phyloP scores from a whole-genome alignment of 139 green algal genomes.

The Picochlorum sp. region DNA sequence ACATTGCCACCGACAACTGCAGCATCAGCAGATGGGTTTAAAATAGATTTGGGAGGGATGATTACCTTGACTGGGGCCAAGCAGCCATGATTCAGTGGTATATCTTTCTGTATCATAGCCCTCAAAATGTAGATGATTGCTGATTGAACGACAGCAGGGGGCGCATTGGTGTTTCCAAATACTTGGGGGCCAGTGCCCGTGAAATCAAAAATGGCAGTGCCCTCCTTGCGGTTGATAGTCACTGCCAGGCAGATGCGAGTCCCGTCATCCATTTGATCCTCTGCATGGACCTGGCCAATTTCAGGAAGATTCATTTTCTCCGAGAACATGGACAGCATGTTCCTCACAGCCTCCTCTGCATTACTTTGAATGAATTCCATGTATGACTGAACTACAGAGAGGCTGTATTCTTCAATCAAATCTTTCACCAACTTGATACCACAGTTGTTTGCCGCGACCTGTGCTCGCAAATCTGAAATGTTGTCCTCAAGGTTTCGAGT shows the following conservation, averaged over 20 bases:
- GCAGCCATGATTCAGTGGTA: conserved; percentile 89
- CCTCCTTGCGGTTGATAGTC: conserved; percentile 72
- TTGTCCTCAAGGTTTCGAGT: conserved; percentile 86
- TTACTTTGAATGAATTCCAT: conserved; percentile 85
- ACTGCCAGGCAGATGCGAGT: conserved; percentile 69
- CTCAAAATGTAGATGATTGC: conserved; percentile 92
- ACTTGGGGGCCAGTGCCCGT: conserved; percentile 71
- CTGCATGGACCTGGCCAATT: conserved; percentile 56
- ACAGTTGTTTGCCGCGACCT: conserved; percentile 91
- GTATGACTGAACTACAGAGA: conserved; percentile 79
- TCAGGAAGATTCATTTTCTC: conserved; percentile 55
- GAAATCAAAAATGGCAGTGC: conserved; percentile 83
- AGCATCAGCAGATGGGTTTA: conserved; percentile 40
- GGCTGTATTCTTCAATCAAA: conserved; percentile 71
- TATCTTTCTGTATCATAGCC: conserved; percentile 82
- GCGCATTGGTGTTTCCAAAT: conserved; percentile 91
- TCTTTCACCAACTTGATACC: conserved; percentile 81
- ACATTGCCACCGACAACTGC: conserved; percentile 96
- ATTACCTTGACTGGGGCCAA: conserved; percentile 61
- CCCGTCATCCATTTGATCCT: conserved; percentile 94
- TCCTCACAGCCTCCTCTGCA: conserved; percentile 71
- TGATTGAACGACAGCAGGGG: conserved; percentile 77
- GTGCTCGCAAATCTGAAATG: conserved; percentile 84
- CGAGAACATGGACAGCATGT: conserved; percentile 75
- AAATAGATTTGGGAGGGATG: conserved; percentile 49